Evolutionary conservation across 2,329 filamentous ascomycete species (phyloP).

Genomic region (Metarhizium anisopliae): DNA sequence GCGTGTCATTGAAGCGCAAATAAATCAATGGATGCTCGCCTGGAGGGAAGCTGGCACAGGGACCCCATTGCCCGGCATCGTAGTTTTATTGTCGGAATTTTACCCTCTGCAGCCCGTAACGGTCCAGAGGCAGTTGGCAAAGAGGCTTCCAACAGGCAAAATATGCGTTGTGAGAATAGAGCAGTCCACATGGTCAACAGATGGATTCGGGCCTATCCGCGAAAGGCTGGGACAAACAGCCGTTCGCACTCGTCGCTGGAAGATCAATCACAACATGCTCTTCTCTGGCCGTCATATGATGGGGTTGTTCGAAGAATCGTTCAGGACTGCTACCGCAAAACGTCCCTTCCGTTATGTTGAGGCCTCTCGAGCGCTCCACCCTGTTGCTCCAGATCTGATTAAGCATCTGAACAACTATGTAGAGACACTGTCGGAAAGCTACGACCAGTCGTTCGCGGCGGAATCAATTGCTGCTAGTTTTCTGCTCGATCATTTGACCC

Average conservation of each 20-base stretch:
- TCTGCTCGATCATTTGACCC: background rate
- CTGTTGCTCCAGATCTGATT: background rate
- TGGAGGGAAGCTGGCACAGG: background rate
- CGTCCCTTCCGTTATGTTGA: too few relatives aligned
- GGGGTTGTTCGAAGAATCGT: background rate
- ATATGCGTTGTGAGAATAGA: background rate
- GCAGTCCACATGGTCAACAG: background rate
- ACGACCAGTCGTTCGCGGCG: background rate
- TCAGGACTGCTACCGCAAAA: background rate
- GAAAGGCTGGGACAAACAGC: too few relatives aligned
- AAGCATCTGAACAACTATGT: background rate
- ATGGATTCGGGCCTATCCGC: background rate
- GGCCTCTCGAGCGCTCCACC: background rate
- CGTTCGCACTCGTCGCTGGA: background rate
- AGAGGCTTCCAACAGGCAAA: background rate
- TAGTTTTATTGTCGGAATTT: background rate
- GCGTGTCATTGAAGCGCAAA: background rate
- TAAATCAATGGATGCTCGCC: background rate
- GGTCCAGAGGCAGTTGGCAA: background rate
- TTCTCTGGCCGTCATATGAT: background rate
- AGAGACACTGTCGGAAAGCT: background rate
- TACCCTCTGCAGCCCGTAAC: background rate
- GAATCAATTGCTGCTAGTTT: background rate
- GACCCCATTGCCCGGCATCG: background rate
- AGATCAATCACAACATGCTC: background rate